These are phyloP conservation scores for Euphorbia lathyris DNA, from an alignment of 345 rosid species.

Conservation along the genomic window DNA sequence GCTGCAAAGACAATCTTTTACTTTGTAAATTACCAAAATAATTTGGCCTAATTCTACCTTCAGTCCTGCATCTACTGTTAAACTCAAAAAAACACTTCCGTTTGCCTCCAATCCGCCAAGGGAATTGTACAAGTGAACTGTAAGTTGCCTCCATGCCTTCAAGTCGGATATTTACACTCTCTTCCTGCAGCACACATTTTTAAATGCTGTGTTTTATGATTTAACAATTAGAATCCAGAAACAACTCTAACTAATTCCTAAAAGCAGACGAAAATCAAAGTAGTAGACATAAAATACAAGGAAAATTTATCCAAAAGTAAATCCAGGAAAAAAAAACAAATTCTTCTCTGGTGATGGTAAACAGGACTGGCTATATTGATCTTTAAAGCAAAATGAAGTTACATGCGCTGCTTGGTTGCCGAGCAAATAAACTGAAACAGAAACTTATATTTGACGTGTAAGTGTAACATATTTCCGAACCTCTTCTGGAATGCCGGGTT, in stretches of 20 bases:
- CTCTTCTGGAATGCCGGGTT: too few relatives aligned
- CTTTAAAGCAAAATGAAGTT: too few relatives aligned
- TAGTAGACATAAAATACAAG: neutral
- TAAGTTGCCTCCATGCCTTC: neutral
- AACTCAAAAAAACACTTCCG: neutral
- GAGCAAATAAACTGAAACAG: too few relatives aligned
- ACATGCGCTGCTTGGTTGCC: too few relatives aligned
- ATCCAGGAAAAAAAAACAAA: neutral
- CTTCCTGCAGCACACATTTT: neutral
- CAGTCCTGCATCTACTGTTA: neutral
- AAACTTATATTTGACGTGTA: too few relatives aligned
- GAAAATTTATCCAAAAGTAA: neutral
- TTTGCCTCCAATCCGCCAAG: neutral
- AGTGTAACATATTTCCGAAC: too few relatives aligned
- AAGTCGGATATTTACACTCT: neutral
- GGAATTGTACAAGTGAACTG: neutral
- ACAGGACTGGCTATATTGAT: too few relatives aligned
- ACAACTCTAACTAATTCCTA: neutral
- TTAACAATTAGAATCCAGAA: neutral
- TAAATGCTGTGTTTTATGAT: neutral
- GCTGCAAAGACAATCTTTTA: neutral
- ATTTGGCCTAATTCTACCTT: neutral
- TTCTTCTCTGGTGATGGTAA: too few relatives aligned
- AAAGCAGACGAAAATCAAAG: neutral
- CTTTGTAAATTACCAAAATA: neutral